These are phyloP conservation scores for Pinus albicaulis DNA, from an alignment of 75 land plant genomes.

Conservation along the genomic window DNA sequence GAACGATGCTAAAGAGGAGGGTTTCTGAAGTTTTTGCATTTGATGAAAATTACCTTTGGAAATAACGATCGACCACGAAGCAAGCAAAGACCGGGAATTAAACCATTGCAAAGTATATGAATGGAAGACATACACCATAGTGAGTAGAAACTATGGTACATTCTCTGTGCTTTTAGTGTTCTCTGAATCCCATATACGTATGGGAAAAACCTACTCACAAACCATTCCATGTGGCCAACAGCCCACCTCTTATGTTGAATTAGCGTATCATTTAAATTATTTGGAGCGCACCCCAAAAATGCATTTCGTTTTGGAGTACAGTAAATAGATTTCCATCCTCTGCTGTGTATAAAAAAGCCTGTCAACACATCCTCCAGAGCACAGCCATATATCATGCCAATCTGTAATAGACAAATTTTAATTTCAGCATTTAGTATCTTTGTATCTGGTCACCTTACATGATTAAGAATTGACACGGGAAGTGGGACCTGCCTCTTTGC, in stretches of 20 bases:
- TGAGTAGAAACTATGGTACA: not conserved
- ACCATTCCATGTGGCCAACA: slow-evolving; percentile 16
- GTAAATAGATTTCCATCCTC: slow-evolving; percentile 33
- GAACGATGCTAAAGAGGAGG: no score
- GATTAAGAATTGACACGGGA: not conserved
- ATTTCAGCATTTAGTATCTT: no score
- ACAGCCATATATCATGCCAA: slow-evolving; percentile 43
- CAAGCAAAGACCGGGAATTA: slow-evolving; percentile 32
- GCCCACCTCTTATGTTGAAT: slow-evolving; percentile 32
- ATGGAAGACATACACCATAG: slow-evolving; percentile 6
- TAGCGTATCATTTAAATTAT: slow-evolving; percentile 15
- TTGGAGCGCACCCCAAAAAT: slow-evolving; percentile 22
- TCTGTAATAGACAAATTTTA: slow-evolving; percentile 12
- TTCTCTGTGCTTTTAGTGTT: no score
- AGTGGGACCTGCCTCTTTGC: slow-evolving; percentile 11
- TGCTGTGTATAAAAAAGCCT: slow-evolving; percentile 28
- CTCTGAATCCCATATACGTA: no score
- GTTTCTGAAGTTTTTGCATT: not conserved
- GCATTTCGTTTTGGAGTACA: slow-evolving; percentile 19
- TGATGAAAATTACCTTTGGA: slow-evolving; percentile 25
- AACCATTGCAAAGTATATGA: slow-evolving; percentile 16
- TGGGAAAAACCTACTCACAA: no score
- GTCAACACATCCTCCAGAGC: slow-evolving; percentile 33
- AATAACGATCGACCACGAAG: slow-evolving; percentile 24
- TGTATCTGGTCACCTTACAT: not conserved